phyloP scores from a whole-genome alignment of 108 stramenopile genomes.

The Skeletonema menzelii region DNA sequence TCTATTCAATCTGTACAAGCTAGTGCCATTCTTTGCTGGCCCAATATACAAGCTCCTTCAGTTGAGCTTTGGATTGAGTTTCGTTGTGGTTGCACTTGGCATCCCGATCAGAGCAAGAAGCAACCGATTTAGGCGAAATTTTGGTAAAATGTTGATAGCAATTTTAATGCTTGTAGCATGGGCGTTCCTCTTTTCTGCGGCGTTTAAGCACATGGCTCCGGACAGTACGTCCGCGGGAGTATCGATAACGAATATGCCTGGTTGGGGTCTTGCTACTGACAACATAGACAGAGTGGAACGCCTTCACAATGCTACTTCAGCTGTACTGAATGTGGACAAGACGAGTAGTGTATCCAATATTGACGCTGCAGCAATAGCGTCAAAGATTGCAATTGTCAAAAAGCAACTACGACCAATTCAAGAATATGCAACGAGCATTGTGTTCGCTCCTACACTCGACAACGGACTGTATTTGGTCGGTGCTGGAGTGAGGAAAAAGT shows the following conservation, averaged over 20 bases:
- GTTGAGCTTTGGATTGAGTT: not conserved
- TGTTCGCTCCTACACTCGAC: slow-evolving; percentile 5
- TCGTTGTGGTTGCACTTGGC: not conserved
- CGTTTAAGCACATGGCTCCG: not conserved
- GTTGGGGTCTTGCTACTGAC: not conserved
- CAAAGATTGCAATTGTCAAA: not conserved
- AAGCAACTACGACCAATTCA: not conserved
- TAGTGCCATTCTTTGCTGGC: not conserved
- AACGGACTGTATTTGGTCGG: slow-evolving; percentile 26
- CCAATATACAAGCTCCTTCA: not conserved
- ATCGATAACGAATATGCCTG: not conserved
- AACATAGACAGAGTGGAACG: not conserved
- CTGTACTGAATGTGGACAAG: not conserved
- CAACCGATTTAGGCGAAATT: not conserved
- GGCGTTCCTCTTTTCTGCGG: not conserved
- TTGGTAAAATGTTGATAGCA: not conserved
- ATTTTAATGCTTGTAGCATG: not conserved
- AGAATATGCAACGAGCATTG: not conserved
- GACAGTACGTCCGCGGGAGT: not conserved
- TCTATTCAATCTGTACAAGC: not conserved
- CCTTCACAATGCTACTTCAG: not conserved
- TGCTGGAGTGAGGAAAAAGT: slow-evolving; percentile 78
- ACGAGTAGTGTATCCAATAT: not conserved
- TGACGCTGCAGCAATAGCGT: not conserved
- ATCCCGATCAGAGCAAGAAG: not conserved